These are phyloP conservation scores for Earliella scabrosa DNA, from an alignment of 1,284 basidiomycete genomes.

Conservation along the genomic window DNA sequence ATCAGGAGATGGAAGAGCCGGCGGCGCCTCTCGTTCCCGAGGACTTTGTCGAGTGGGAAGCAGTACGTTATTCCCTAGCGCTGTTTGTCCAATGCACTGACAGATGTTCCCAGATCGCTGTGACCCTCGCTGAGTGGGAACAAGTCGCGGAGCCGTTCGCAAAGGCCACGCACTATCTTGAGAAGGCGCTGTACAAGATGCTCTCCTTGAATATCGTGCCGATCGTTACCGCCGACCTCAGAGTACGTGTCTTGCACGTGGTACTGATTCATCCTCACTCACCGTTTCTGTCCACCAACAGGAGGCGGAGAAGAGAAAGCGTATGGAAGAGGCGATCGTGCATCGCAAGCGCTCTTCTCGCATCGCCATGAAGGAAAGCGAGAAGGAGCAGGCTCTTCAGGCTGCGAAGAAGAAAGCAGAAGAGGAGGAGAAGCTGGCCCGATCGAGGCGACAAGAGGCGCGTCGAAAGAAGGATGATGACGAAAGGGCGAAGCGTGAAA, in stretches of 20 bases:
- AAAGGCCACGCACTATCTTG: conserved; percentile 76
- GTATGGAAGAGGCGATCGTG: conserved; percentile 69
- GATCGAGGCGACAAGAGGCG: conserved; percentile 64
- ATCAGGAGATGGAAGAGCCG: conserved; percentile 17
- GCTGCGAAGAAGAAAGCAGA: conserved; percentile 59
- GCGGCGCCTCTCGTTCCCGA: conserved; percentile 37
- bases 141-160: conserved; percentile 72
- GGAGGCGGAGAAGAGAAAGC: conserved; percentile 66
- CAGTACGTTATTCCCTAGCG: conserved; percentile 49
- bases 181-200: conserved; percentile 76
- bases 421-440: conserved; percentile 65
- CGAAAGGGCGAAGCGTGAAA: conserved; percentile 61
- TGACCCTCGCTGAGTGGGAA: conserved; percentile 84
- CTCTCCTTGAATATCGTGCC: conserved; percentile 72
- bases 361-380: conserved; percentile 74
- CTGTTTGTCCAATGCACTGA: not conserved
- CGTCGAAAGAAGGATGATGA: conserved; percentile 68
- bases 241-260: conserved; percentile 43
- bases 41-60: conserved; percentile 84
- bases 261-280: not conserved
- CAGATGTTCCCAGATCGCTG: conserved; percentile 61
- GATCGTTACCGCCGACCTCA: conserved; percentile 63
- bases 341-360: conserved; percentile 86
- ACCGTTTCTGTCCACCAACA: conserved; percentile 34
- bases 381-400: conserved; percentile 68